Conservation (phyloP, 169 alveolate genomes). For the Eimeria acervulina region DNA sequence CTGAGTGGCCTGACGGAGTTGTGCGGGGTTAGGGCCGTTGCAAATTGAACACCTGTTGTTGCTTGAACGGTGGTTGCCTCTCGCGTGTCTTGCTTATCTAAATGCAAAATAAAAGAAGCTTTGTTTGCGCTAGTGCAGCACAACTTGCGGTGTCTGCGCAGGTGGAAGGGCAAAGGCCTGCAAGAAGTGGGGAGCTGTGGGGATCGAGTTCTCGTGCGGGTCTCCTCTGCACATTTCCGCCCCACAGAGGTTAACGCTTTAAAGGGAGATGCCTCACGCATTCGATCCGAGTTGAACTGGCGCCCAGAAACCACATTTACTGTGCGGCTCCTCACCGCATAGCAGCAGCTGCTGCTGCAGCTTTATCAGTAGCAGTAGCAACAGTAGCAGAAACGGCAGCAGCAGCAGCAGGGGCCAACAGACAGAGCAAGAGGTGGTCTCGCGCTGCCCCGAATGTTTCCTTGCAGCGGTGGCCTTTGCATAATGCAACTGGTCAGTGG, state of each 20-base stretch:
- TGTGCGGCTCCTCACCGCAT: conserved; percentile 21
- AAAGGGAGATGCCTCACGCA: conserved; percentile 88
- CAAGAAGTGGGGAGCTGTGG: conserved; percentile 85
- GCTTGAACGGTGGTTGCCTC: background rate
- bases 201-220: conserved; percentile 42
- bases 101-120: too few relatives aligned
- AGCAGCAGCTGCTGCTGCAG: background rate
- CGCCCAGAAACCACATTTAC: conserved; percentile 72
- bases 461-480: background rate
- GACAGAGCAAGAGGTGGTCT: background rate
- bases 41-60: background rate
- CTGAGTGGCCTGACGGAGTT: background rate
- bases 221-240: conserved; percentile 84
- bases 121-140: background rate
- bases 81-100: too few relatives aligned
- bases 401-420: background rate
- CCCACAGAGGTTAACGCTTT: conserved; percentile 87
- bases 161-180: conserved; percentile 87
- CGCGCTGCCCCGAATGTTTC: background rate
- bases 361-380: background rate
- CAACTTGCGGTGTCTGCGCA: conserved; percentile 2
- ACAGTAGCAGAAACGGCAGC: background rate
- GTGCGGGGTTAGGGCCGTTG: background rate
- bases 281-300: conserved; percentile 86
- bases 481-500: background rate